Evolutionary conservation across 805 yeast species (phyloP), one percentile per base, ranked within the genome.

Genomic region (Metschnikowia matae): DNA sequence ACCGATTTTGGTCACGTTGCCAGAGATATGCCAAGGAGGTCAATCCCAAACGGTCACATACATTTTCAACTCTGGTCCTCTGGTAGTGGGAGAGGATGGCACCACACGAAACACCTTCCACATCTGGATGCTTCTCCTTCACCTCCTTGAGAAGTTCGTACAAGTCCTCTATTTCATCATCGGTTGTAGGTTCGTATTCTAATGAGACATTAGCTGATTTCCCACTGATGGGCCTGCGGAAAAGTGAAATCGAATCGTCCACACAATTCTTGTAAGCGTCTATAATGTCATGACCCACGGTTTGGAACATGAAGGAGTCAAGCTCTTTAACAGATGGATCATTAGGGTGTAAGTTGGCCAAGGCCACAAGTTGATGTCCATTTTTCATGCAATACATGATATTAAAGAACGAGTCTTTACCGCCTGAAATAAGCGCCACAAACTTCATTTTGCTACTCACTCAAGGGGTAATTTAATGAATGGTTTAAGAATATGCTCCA

Each of bases 21-120:
- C 99, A 94, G 31, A 94, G 73, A 60, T 79, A 94, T 0, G 96
- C 80, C 55, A 94, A 68, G 0, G 86, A 77, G 0, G 83, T 79
- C 41, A 94, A 68, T 0, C 85, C 85, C 36, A 89, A 68, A 48
- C 96, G 71, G 13, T 71, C 75, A 62, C 98, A 92, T 0, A 92
- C 96, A 65, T 87, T 81, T 63, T 94, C 99, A 2, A 94, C 98
- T 55, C 99, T 74, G 0, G 91, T 86, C 57, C 98, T 76, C 68
- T 94, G 99, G 64, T 94, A 94, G n/a, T 90, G 89, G 0, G 98
- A 91, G 33, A 90, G 71, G 46, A 94, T 94, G 1, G 99, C 99
- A 2, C 99, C 99, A 23, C 92, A 96, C 49, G 96, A 86, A 7
- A 94, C 96, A 2, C 83, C 98, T 58, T 85, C 78, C 18, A 90